Base-by-base conservation (phyloP, 2,329 filamentous ascomycete species). In the Rhytidhysteron rufulum region DNA sequence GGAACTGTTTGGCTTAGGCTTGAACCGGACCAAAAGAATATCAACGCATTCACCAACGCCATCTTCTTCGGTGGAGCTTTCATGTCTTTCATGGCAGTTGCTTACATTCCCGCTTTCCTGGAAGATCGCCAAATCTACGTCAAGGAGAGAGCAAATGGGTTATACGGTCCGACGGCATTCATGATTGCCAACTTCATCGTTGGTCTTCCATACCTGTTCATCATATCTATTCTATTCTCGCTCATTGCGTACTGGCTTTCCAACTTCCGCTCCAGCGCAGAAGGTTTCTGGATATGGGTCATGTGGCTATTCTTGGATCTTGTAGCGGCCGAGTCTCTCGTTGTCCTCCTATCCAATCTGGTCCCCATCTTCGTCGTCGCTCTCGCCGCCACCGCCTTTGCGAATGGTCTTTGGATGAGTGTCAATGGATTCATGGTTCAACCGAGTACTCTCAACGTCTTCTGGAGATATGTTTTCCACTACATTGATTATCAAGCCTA, bases 371-470 rank as follows among this genome's bases (percentile, higher is more conserved):
- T 94, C 49, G 88, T 94, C 36, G 78, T 91, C 32, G 74, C 86
- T 0, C 78, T 94, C 1, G 88, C 88, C 1, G 71, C 88, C 2
- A 85, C 86, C 0, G 88, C 88, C 1, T 94, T 94, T 56, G 84
- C 86, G 17, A 95, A 95, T 63, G 88, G 88, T 0, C 71, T 95
- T 5, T 95, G 88, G 88, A 94, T 94, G 88, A 82, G 78, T 37
- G 86, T 91, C 2, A 80, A 83, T 38, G 88, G 88, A 1, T 94
- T 94, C 68, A 75, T 94, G 62, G 87, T 94, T 2, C 76, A 80
- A 3, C 80, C 83, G 3, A 78, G 71, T 1, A 77, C 83, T 2
- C 73, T 94, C 30, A 94, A 95, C 62, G 79, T 77, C 2, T 95
- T 95, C 53, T 95, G 86, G 81, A 79, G 82, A 62, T 93, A 94